These are phyloP conservation scores for Juncus inflexus DNA, from an alignment of 176 grass and related monocot species.

Conservation along the genomic window DNA sequence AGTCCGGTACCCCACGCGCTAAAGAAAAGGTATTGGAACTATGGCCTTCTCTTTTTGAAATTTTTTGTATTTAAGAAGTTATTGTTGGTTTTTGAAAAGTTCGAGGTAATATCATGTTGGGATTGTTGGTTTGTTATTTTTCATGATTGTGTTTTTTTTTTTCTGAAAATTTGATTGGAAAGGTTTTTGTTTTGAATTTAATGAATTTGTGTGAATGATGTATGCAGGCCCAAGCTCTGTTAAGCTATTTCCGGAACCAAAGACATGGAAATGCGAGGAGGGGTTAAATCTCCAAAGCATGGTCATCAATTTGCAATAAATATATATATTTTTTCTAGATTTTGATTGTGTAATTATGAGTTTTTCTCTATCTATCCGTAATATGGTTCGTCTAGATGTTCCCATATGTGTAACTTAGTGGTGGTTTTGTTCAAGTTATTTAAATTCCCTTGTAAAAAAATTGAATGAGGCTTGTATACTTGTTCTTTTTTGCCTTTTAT, in stretches of 20 bases:
- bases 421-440: conserved; percentile 11
- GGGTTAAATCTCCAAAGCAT: conserved; percentile 5
- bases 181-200: neutral
- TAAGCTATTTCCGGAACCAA: conserved; percentile 73
- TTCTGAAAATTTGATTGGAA: neutral
- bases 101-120: neutral
- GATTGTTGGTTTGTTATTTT: neutral
- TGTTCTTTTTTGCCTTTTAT: no score
- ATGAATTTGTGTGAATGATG: conserved; percentile 3
- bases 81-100: neutral
- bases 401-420: conserved; percentile 29
- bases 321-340: neutral
- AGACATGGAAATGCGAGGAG: conserved; percentile 60
- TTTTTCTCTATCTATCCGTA: conserved; percentile 18
- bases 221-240: conserved; percentile 72
- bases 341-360: conserved; percentile 26
- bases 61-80: conserved; percentile 3
- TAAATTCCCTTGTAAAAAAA: conserved; percentile 32
- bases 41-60: conserved; percentile 8
- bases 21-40: conserved; percentile 64
- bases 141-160: neutral
- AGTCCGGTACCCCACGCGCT: conserved; percentile 75
- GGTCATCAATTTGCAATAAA: conserved; percentile 3
- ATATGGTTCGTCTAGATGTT: conserved; percentile 20
- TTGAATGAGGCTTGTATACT: conserved; percentile 28